phyloP scores from a whole-genome alignment of 2,329 filamentous ascomycete genomes.

The Macrophomina pseudophaseolina region DNA sequence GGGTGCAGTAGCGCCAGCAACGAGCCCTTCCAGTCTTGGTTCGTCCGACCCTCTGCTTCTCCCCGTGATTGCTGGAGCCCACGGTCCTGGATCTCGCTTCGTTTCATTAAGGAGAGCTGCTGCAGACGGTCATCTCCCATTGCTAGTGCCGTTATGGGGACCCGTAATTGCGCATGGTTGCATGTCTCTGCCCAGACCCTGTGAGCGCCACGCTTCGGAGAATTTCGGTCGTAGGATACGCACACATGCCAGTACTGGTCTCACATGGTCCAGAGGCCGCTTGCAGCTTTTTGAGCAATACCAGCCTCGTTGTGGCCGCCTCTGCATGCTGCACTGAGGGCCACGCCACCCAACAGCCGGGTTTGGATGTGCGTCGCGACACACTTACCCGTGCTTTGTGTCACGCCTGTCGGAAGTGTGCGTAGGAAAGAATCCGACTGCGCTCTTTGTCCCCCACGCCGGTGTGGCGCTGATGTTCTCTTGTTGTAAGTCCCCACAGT shows the following conservation, averaged over 20 bases:
- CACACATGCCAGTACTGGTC: conserved; percentile 13
- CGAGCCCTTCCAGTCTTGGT: conserved; percentile 2
- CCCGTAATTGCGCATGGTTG: conserved; percentile 4
- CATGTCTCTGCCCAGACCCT: conserved; percentile 12
- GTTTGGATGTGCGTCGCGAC: conserved; percentile 11
- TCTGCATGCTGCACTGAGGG: not conserved
- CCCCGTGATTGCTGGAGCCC: conserved; percentile 8
- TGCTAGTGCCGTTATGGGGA: conserved; percentile 8
- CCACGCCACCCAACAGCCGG: conserved; percentile 12
- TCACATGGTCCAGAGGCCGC: conserved; percentile 15
- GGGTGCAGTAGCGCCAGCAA: not conserved
- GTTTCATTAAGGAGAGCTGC: conserved; percentile 9
- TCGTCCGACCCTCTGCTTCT: conserved; percentile 11
- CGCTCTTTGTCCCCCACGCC: conserved; percentile 2
- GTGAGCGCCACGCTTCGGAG: conserved; percentile 17
- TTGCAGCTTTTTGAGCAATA: conserved; percentile 8
- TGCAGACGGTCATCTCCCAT: conserved; percentile 9
- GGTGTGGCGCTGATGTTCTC: not conserved
- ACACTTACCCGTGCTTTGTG: conserved; percentile 4
- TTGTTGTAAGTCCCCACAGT: conserved; percentile 2
- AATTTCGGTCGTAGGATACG: conserved; percentile 8
- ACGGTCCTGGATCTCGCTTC: not conserved
- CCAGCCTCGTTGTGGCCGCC: not conserved
- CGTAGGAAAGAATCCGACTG: conserved; percentile 1
- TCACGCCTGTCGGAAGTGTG: conserved; percentile 15